These are phyloP conservation scores for Termitomyces sp. DNA, from an alignment of 768 basidiomycete genomes.

Conservation along the genomic window DNA sequence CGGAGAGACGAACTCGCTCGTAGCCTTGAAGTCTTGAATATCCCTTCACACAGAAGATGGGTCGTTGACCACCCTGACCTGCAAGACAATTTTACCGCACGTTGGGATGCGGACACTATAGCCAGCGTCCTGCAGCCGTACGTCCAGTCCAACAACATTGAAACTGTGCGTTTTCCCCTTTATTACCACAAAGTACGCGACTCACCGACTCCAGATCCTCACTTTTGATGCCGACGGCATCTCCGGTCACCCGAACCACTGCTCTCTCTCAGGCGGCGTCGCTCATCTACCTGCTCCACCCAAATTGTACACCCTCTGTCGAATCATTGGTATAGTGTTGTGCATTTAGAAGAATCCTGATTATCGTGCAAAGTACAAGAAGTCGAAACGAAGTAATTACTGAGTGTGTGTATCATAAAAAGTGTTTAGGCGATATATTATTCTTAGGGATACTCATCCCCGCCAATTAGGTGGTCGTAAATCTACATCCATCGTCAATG, in stretches of 20 bases:
- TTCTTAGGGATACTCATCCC: too few species aligned
- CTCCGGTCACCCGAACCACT: slow-evolving; percentile 87
- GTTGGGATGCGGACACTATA: slow-evolving; percentile 64
- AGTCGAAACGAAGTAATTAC: not conserved
- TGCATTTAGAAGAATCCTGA: not conserved
- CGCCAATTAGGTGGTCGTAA: not conserved
- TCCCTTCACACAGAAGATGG: slow-evolving; percentile 52
- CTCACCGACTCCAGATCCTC: slow-evolving; percentile 54
- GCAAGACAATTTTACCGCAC: slow-evolving; percentile 68
- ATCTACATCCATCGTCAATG: not conserved
- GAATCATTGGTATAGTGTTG: not conserved
- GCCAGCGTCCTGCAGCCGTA: slow-evolving; percentile 59
- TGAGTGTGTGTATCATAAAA: not conserved
- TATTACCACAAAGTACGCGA: slow-evolving; percentile 6
- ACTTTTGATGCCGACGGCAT: slow-evolving; percentile 81
- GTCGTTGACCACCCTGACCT: slow-evolving; percentile 68
- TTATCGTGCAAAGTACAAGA: not conserved
- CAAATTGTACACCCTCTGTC: slow-evolving; percentile 53
- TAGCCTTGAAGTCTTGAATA: slow-evolving; percentile 69
- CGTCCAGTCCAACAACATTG: slow-evolving; percentile 56
- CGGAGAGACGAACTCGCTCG: slow-evolving; percentile 57
- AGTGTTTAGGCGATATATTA: not conserved
- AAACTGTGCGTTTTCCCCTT: slow-evolving; percentile 45
- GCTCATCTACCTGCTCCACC: slow-evolving; percentile 39
- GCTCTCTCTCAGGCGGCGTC: slow-evolving; percentile 61